Evolutionary conservation across 2,329 filamentous ascomycete genomes (phyloP).

Genomic region (Botrytis cinerea): DNA sequence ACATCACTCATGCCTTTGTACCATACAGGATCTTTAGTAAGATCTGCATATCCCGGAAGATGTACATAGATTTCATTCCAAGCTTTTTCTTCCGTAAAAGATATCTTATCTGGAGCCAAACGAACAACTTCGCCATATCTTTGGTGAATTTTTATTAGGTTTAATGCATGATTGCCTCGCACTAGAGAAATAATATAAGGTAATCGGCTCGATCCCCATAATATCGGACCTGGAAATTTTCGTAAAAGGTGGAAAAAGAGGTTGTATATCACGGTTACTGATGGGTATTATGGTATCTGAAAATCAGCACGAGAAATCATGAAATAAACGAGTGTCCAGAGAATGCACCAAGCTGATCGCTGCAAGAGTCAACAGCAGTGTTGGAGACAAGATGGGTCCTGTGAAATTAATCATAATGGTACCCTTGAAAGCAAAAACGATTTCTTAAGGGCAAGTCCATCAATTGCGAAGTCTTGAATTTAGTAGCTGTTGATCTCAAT

Average conservation of each 20-base stretch:
- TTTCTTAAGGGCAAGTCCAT: accelerated
- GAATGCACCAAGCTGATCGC: not conserved
- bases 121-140: not conserved
- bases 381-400: not conserved
- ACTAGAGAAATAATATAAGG: not conserved
- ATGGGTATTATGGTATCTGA: not conserved
- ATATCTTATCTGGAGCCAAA: slow-evolving; percentile 4
- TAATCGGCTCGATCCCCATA: not conserved
- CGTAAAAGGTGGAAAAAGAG: slow-evolving; percentile 47
- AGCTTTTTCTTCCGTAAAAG: not conserved
- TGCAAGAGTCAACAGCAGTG: not conserved
- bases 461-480: not conserved
- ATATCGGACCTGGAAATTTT: slow-evolving; percentile 36
- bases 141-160: not conserved
- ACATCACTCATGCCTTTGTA: not conserved
- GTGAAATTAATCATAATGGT: not conserved
- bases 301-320: not conserved
- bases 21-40: not conserved
- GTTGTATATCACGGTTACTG: slow-evolving; percentile 55
- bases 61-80: not conserved
- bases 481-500: not conserved
- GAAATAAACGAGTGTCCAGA: not conserved
- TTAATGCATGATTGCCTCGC: not conserved
- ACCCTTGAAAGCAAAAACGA: not conserved
- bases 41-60: not conserved